phyloP scores from a whole-genome alignment of 768 basidiomycete genomes.

The Russula dissimulans region DNA sequence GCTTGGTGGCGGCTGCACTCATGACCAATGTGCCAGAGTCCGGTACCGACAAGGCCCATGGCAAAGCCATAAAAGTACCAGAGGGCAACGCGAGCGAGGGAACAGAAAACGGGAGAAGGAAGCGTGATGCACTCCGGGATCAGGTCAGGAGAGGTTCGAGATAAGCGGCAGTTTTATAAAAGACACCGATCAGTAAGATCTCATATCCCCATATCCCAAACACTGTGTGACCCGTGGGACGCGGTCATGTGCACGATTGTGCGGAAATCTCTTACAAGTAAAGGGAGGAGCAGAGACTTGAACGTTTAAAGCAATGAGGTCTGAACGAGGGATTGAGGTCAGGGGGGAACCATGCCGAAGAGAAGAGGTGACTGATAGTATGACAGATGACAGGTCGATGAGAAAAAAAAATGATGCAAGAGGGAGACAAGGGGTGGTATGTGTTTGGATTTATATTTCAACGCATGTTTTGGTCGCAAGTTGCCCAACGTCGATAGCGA shows the following conservation, averaged over 20 bases:
- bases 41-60: slow-evolving; percentile 80
- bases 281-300: slow-evolving; percentile 63
- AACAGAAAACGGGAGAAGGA: slow-evolving; percentile 52
- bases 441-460: too few relatives aligned
- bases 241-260: background rate
- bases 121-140: slow-evolving; percentile 44
- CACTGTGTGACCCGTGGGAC: slow-evolving; percentile 31
- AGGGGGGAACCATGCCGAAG: background rate
- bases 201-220: too few relatives aligned
- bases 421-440: too few relatives aligned
- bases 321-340: slow-evolving; percentile 28
- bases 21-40: slow-evolving; percentile 90
- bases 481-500: too few relatives aligned
- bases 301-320: slow-evolving; percentile 85
- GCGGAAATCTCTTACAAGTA: slow-evolving; percentile 52
- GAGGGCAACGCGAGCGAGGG: slow-evolving; percentile 50
- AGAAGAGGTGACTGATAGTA: slow-evolving; percentile 50
- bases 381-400: slow-evolving; percentile 76
- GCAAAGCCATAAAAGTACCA: slow-evolving; percentile 80
- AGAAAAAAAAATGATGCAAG: too few relatives aligned
- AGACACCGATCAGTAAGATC: slow-evolving; percentile 51
- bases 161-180: slow-evolving; percentile 60
- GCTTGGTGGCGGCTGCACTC: slow-evolving; percentile 97
- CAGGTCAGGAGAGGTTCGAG: slow-evolving; percentile 57
- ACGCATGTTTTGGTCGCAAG: too few relatives aligned